These are phyloP conservation scores for Conticribra weissflogii DNA, from an alignment of 108 stramenopile species.

Conservation along the genomic window DNA sequence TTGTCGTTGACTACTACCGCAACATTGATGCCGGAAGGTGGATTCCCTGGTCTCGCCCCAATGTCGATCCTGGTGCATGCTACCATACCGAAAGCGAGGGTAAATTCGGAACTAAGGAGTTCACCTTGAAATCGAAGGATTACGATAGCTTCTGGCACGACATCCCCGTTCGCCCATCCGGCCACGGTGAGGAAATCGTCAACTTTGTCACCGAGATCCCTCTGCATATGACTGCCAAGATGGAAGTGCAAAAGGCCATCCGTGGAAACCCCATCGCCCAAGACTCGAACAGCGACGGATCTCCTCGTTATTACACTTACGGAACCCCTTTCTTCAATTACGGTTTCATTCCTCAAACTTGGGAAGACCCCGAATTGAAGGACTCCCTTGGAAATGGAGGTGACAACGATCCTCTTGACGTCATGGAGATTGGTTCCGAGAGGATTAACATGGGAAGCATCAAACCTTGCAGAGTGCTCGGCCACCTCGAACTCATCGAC, in stretches of 20 bases:
- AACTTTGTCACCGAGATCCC: conserved; percentile 95
- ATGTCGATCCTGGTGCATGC: conserved; percentile 58
- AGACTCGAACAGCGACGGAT: conserved; percentile 93
- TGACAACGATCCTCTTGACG: conserved; percentile 98
- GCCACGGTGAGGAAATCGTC: conserved; percentile 57
- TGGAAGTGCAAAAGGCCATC: conserved; percentile 91
- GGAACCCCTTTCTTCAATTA: conserved; percentile 99
- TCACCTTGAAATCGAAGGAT: conserved; percentile 54
- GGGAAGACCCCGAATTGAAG: conserved; percentile 92
- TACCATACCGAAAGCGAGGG: conserved; percentile 57
- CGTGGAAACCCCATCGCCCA: conserved; percentile 79
- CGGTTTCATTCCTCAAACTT: conserved; percentile 96
- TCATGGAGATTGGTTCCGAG: conserved; percentile 91
- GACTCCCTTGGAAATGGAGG: conserved; percentile 85
- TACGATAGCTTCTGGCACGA: conserved; percentile 94
- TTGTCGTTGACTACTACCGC: conserved; percentile 97
- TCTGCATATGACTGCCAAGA: conserved; percentile 94
- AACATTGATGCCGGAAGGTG: conserved; percentile 89
- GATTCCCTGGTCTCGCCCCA: conserved; percentile 93
- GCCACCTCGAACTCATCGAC: conserved; percentile 95
- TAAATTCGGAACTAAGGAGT: conserved; percentile 78
- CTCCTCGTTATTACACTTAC: conserved; percentile 95
- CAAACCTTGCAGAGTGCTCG: conserved; percentile 91
- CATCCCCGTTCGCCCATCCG: conserved; percentile 73
- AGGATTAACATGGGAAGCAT: conserved; percentile 91